Base-by-base conservation (phyloP, 2,329 filamentous ascomycete genomes). In the Fusarium circinatum region DNA sequence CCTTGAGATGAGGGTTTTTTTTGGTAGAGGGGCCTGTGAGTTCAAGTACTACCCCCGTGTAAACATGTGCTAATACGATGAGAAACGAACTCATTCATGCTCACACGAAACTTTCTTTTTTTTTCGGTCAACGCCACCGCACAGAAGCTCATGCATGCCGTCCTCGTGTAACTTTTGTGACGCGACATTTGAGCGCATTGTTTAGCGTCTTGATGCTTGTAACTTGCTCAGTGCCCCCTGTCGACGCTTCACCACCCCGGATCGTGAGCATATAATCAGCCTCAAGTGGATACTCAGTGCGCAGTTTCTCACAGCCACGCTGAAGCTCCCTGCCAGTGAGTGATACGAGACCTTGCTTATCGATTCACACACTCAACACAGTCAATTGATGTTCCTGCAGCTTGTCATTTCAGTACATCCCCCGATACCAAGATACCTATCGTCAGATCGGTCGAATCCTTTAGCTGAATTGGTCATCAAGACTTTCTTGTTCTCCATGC, bases 81-180 rank as follows among this genome's bases (percentile, higher is more conserved):
- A 30, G 41, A 65, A 65, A 65, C 61, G 18, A 22, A 32, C 63
- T 42, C 63, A 65, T 57, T 65, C 28, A 32, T 61, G 22, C 63
- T 65, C 62, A 57, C 22, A 24, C 17, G 22, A 28, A 24, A 48
- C 48, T 44, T 56, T 55, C 15, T 39, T 11, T n/a, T 47, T n/a
- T 48, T n/a, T 2, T 17, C 8, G 45, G 18, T 26, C 9, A 10
- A 17, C 7, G 20, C 20, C 28, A 18, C 24, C 13, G 4, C 7
- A 11, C 8, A 26, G 34, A 24, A 34, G 15, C 8, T 17, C 13
- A 12, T 20, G 13, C 14, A 24, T 34, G 14, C 7, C 10, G 36
- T 36, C 24, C 34, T 15, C 13, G 22, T 41, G 20, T 30, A n/a
- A 24, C n/a, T 38, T 34, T 15, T 13, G 10, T 8, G 17, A 9